These are phyloP conservation scores for Solanum habrochaites DNA, from an alignment of 257 asterid genomes.

Conservation along the genomic window DNA sequence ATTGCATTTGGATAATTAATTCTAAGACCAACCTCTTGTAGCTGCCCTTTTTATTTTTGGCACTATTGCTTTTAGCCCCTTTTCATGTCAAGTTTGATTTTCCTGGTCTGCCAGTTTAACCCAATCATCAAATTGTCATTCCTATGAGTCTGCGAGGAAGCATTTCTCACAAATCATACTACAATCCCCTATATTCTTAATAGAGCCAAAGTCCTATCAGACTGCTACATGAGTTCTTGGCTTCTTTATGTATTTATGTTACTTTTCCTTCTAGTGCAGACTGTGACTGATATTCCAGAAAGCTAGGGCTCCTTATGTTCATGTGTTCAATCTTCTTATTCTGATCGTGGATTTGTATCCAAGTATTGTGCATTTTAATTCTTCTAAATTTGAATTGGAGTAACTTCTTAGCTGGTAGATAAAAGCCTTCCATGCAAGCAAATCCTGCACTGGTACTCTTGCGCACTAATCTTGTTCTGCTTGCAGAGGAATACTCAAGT, in stretches of 20 bases:
- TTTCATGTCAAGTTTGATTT: neutral
- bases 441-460: neutral
- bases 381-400: neutral
- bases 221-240: neutral
- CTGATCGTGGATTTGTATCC: neutral
- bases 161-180: neutral
- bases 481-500: neutral
- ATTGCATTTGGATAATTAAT: neutral
- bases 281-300: neutral
- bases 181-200: neutral
- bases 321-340: neutral
- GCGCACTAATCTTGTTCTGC: neutral
- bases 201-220: neutral
- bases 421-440: neutral
- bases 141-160: neutral
- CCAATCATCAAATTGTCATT: neutral
- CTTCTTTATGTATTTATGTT: neutral
- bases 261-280: neutral
- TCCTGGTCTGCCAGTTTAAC: neutral
- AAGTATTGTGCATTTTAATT: neutral
- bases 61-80: neutral
- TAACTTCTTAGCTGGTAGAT: neutral
- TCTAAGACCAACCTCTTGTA: neutral
- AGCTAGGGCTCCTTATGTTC: neutral
- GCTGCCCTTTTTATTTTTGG: neutral